Base-by-base conservation (phyloP, 2,329 filamentous ascomycete genomes). In the Apiospora arundinis region DNA sequence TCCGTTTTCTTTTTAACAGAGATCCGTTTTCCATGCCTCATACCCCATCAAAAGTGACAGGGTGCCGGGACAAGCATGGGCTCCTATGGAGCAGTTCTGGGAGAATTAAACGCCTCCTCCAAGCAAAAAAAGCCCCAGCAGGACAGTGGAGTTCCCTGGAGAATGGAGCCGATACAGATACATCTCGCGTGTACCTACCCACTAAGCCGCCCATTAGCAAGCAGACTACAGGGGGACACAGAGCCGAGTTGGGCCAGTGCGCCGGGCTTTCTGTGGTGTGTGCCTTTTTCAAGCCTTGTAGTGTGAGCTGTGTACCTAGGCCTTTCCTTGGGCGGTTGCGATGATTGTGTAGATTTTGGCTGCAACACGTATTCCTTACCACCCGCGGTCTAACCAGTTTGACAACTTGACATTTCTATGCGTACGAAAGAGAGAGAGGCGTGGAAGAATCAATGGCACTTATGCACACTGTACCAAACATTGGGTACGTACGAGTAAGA, bases 31-130 rank as follows among this genome's bases (percentile, higher is more conserved):
- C 56, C 56, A 12, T n/a, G 56, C 56, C 18, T 63, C 32, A 63
- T 40, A 40, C 56, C 32, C 56, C 56, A 63, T 63, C 32, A 37
- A 63, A 63, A 63, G 56, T 63, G 56, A 63, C 56, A 63, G 56
- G 56, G 56, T 63, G 56, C 32, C 56, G 32, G 56, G 56, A 63
- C 56, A 63, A 63, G 56, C 56, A 40, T 63, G 32, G 32, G 40
- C 56, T 63, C 16, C 28, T 28, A 63, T 63, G 32, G 56, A 40
- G 28, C 56, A 40, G 32, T 60, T 32, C 28, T 60, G 52, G 52
- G 28, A 60, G 52, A 60, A 60, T 21, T 60, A 60, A 60, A 60
- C 52, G 52, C 52, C 52, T 60, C 28, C 49, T 28, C 25, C 52
- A 56, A n/a, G 52, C 52, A 21, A 37, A 28, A 37, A 28, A 60